These are phyloP conservation scores for Lagerstroemia fauriei DNA, from an alignment of 441 rosid genomes.

Conservation along the genomic window DNA sequence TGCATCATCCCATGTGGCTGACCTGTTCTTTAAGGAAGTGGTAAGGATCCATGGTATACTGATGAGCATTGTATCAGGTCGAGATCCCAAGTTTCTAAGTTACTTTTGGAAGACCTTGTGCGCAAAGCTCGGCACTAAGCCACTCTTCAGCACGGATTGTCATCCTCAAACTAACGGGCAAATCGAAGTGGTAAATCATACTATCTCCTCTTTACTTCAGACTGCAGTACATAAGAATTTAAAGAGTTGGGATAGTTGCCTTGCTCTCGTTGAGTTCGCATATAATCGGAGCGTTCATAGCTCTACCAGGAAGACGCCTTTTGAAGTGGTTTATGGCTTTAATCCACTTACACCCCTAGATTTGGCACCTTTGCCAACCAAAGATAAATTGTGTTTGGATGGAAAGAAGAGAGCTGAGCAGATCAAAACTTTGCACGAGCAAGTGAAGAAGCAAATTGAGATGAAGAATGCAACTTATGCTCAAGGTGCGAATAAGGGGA, in stretches of 20 bases:
- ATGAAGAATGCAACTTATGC: neutral
- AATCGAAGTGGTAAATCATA: constrained; percentile 14
- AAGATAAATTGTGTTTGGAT: neutral
- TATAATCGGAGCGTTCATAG: constrained; percentile 5
- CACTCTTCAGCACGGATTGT: neutral
- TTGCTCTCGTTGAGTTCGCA: constrained; percentile 3
- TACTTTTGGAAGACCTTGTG: constrained; percentile 16
- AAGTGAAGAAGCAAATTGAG: neutral
- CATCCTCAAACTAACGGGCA: constrained; percentile 16
- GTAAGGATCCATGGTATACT: constrained; percentile 18
- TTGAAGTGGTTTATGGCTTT: constrained; percentile 17
- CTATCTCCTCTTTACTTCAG: neutral
- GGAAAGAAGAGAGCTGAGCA: neutral
- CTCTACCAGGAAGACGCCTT: neutral
- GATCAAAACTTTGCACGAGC: neutral
- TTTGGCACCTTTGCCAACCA: neutral
- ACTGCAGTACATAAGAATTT: neutral
- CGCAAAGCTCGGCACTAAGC: neutral
- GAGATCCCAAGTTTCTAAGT: constrained; percentile 17
- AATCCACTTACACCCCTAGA: neutral
- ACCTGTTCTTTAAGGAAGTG: constrained; percentile 1
- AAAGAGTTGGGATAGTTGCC: neutral
- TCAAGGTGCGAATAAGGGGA: neutral
- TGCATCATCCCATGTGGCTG: neutral
- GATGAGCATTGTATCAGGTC: neutral